Percentiles rank a stretch among this genome's conserved stretches.
These are phyloP conservation scores for Thraustotheca clavata DNA, from an alignment of 352 stramenopile species.

Conservation along the genomic window DNA sequence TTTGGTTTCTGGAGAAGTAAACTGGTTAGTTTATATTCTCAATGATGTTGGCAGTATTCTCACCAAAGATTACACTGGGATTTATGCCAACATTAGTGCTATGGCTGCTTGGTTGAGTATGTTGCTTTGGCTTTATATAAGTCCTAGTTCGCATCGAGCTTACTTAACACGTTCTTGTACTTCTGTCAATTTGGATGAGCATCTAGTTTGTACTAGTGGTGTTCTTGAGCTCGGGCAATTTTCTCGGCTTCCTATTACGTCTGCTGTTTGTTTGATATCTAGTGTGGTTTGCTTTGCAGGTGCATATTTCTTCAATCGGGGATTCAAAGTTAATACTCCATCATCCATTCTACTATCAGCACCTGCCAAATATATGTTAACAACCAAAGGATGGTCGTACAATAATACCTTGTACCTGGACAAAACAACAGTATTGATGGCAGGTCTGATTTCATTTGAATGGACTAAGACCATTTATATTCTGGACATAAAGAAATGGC, in stretches of 20 bases:
- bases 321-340: not conserved
- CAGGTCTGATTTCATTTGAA: conserved; percentile 11
- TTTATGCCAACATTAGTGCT: conserved; percentile 6
- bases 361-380: conserved; percentile 17
- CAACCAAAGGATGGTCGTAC: conserved; percentile 7
- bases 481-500: conserved; percentile 22
- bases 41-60: conserved; percentile 11
- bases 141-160: not conserved
- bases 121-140: not conserved
- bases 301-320: not conserved
- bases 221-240: conserved; percentile 10
- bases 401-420: not conserved
- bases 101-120: not conserved
- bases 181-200: conserved; percentile 15
- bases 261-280: not conserved
- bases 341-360: conserved; percentile 12
- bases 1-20: conserved; percentile 2
- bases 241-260: not conserved
- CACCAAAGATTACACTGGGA: not conserved
- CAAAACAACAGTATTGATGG: conserved; percentile 9
- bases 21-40: conserved; percentile 19
- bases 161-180: not conserved
- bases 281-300: not conserved
- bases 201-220: conserved; percentile 2
- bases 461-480: not conserved